A percentile compares a stretch with the other conserved stretches of the same genome.
Conservation (phyloP, 2,329 filamentous ascomycete species). For the Plenodomus biglobosus region DNA sequence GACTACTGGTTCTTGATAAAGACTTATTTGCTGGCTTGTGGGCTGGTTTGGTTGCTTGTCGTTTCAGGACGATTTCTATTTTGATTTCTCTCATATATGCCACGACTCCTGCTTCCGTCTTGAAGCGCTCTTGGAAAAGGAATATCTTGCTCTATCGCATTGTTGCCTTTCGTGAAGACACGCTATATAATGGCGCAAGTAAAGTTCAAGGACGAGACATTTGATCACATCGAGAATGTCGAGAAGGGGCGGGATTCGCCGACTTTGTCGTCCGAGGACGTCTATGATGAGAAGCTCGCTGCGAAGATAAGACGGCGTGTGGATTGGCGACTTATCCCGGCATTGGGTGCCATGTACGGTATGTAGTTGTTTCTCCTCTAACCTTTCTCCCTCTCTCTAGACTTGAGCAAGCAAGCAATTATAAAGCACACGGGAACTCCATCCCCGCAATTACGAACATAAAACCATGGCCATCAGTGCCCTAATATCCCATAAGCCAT, state of each 20-base stretch:
- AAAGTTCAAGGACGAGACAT: slow-evolving; percentile 16
- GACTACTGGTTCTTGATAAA: no score
- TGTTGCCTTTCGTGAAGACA: background rate
- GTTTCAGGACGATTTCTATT: no score
- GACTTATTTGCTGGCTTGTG: no score
- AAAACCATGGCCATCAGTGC: background rate
- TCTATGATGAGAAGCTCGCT: slow-evolving; percentile 19
- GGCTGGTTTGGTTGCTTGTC: no score
- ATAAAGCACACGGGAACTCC: background rate
- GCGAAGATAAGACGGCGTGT: slow-evolving; percentile 24
- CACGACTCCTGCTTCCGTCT: no score
- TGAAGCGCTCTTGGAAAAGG: no score
- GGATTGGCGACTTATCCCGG: slow-evolving; percentile 29
- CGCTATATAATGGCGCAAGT: slow-evolving; percentile 13
- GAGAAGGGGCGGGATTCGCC: slow-evolving; percentile 20
- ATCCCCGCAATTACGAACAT: no score
- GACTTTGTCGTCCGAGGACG: slow-evolving; percentile 11
- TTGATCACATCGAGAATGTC: slow-evolving; percentile 21
- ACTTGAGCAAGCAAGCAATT: background rate
- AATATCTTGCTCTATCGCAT: background rate
- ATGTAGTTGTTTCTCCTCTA: no score
- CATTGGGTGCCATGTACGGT: slow-evolving; percentile 27
- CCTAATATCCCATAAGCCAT: background rate
- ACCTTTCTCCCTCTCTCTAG: no score
- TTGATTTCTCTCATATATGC: no score